Conservation (phyloP, 441 rosid genomes). For the Arabidopsis lyrata region DNA sequence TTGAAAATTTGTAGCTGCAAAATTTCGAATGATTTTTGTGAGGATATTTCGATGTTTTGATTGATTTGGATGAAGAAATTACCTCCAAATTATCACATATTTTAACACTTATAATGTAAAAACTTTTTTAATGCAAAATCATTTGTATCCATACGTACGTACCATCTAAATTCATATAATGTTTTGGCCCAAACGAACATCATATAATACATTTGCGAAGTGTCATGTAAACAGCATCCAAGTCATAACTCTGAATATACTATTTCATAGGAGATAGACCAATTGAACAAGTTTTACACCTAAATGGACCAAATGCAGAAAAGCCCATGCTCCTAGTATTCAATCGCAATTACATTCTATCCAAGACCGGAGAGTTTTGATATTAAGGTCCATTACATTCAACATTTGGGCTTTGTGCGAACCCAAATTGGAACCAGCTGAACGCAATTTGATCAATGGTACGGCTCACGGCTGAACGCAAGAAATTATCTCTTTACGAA, state of each 20-base stretch:
- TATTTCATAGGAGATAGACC: background rate
- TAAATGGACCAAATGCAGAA: background rate
- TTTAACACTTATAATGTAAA: background rate
- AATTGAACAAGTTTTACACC: background rate
- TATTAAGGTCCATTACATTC: background rate
- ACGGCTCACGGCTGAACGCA: too few species aligned
- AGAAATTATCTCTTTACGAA: too few species aligned
- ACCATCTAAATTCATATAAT: background rate
- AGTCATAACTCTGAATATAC: background rate
- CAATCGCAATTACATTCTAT: background rate
- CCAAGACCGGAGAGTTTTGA: background rate
- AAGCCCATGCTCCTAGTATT: background rate
- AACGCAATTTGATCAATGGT: too few species aligned
- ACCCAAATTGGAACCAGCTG: background rate
- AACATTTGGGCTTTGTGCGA: conserved; percentile 11
- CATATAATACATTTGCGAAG: background rate
- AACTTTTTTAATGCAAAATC: background rate
- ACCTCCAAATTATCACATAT: background rate
- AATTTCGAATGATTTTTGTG: background rate
- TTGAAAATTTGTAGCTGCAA: background rate
- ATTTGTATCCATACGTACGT: background rate
- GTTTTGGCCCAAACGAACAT: background rate
- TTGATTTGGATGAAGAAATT: background rate
- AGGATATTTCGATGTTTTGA: background rate
- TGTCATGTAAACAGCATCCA: background rate